Evolutionary conservation across 2,329 filamentous ascomycete genomes (phyloP).

Genomic region (Lasiodiplodia gonubiensis): DNA sequence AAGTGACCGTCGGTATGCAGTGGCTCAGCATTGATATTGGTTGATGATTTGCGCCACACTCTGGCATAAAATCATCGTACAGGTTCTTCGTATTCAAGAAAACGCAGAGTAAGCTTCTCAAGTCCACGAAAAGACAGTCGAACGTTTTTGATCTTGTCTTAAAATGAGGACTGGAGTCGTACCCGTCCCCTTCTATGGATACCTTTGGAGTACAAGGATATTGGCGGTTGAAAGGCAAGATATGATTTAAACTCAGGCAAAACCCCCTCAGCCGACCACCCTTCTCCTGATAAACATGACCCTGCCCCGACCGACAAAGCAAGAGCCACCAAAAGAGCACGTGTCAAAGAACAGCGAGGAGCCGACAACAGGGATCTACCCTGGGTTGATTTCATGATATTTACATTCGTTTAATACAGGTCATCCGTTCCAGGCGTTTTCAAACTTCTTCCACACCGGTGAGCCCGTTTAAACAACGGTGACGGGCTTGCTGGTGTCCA

Average conservation of each 20-base stretch:
- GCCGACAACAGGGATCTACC: background rate
- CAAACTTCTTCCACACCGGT: background rate
- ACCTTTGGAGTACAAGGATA: background rate
- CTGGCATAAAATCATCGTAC: background rate
- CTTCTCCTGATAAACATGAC: background rate
- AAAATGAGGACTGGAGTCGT: too few relatives aligned
- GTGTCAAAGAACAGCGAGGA: background rate
- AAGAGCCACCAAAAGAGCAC: background rate
- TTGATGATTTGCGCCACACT: background rate
- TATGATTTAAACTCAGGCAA: too few relatives aligned
- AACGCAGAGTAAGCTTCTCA: background rate
- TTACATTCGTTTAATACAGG: background rate
- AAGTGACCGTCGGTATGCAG: background rate
- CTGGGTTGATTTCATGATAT: background rate
- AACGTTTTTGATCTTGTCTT: too few relatives aligned
- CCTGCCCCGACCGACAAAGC: background rate
- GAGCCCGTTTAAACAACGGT: conserved; percentile 17
- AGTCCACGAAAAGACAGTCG: background rate
- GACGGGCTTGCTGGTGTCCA: conserved; percentile 57
- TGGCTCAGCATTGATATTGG: background rate
- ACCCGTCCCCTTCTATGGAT: background rate
- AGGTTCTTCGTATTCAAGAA: background rate
- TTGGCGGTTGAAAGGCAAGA: too few relatives aligned
- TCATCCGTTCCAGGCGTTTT: background rate
- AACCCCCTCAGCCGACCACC: background rate